Evolutionary conservation across 2,329 filamentous ascomycete genomes (phyloP).

Genomic region (Diaporthe amygdali): DNA sequence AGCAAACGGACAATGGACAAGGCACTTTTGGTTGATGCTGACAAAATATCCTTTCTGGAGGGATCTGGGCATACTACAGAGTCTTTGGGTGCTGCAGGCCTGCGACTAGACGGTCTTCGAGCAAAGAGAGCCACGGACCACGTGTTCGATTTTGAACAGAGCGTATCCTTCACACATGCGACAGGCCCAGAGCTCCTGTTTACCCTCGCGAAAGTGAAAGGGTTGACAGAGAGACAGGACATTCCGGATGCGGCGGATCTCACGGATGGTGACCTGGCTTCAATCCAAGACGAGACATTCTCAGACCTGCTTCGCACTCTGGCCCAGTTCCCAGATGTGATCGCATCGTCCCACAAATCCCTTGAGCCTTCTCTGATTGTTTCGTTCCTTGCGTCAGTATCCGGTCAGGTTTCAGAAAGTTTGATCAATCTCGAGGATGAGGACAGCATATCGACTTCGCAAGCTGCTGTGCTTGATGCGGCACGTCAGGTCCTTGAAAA

Average conservation of each 20-base stretch:
- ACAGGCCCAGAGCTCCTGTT: slow-evolving; percentile 78
- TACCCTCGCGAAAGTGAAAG: slow-evolving; percentile 64
- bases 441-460: slow-evolving; percentile 61
- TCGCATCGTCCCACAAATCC: slow-evolving; percentile 66
- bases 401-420: neutral
- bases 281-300: slow-evolving; percentile 44
- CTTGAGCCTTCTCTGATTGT: slow-evolving; percentile 73
- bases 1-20: slow-evolving; percentile 44
- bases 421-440: slow-evolving; percentile 54
- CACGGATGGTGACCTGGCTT: slow-evolving; percentile 23
- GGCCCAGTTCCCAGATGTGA: slow-evolving; percentile 69
- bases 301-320: slow-evolving; percentile 67
- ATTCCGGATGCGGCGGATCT: slow-evolving; percentile 16
- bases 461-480: slow-evolving; percentile 58
- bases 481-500: slow-evolving; percentile 68
- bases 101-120: slow-evolving; percentile 78
- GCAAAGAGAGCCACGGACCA: slow-evolving; percentile 59
- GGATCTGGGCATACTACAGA: neutral
- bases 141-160: slow-evolving; percentile 72
- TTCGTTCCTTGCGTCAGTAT: slow-evolving; percentile 43
- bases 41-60: neutral
- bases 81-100: slow-evolving; percentile 65
- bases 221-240: slow-evolving; percentile 24
- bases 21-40: neutral
- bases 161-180: slow-evolving; percentile 77